Evolutionary conservation across 176 grass and related monocot species (phyloP).

Genomic region (Zizania latifolia): DNA sequence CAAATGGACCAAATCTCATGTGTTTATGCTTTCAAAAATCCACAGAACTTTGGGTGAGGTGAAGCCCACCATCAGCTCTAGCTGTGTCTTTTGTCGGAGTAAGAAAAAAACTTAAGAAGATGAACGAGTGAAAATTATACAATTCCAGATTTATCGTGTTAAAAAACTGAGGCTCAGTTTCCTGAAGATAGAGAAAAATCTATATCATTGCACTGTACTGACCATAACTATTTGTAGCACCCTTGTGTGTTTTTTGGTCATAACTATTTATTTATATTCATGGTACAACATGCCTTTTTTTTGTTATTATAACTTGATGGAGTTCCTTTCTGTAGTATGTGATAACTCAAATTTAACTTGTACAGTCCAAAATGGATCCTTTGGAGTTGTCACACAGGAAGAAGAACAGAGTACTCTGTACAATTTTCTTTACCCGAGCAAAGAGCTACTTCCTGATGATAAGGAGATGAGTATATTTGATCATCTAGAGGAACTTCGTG

Average conservation of each 20-base stretch:
- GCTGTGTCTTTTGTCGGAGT: neutral
- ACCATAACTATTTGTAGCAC: neutral
- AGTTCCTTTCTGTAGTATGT: constrained; percentile 6
- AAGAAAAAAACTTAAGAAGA: neutral
- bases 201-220: neutral
- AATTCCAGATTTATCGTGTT: neutral
- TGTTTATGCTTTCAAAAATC: neutral
- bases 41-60: neutral
- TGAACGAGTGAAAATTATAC: neutral
- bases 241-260: neutral
- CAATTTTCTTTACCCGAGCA: constrained; percentile 86
- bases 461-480: constrained; percentile 97
- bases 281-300: constrained; percentile 7
- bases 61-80: neutral
- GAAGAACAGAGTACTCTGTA: constrained; percentile 53
- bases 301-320: neutral
- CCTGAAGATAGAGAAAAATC: neutral
- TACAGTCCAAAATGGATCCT: constrained; percentile 44
- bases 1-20: too few species aligned
- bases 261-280: neutral
- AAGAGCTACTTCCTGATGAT: constrained; percentile 94
- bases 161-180: neutral
- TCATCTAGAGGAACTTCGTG: constrained; percentile 93
- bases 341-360: constrained; percentile 16
- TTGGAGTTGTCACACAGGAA: constrained; percentile 36